phyloP scores from a whole-genome alignment of 2,329 filamentous ascomycete genomes.

The Monilinia laxa region DNA sequence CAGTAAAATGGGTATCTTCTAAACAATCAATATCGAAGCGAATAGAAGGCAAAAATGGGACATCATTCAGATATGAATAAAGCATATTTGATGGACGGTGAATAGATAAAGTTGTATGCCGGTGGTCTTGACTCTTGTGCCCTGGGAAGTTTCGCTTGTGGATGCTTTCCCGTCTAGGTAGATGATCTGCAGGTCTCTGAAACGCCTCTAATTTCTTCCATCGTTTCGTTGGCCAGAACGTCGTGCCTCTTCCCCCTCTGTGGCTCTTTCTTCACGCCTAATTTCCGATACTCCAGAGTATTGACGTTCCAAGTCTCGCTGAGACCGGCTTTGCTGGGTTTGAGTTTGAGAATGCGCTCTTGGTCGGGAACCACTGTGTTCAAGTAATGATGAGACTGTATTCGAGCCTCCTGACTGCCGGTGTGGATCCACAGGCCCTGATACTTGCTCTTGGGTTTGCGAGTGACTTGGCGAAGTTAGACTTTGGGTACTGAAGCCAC shows the following conservation, averaged over 20 bases:
- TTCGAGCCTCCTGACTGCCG: constrained; percentile 36
- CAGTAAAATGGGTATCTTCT: constrained; percentile 23
- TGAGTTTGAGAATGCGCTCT: constrained; percentile 30
- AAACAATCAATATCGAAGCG: constrained; percentile 21
- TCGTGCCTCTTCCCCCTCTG: constrained; percentile 38
- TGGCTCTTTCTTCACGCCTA: constrained; percentile 28
- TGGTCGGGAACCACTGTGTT: constrained; percentile 35
- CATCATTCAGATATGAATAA: constrained; percentile 8
- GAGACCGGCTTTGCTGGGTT: constrained; percentile 33
- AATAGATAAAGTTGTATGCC: constrained; percentile 16
- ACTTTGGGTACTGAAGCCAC: constrained; percentile 32
- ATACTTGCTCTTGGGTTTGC: constrained; percentile 25
- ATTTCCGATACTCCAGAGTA: constrained; percentile 19
- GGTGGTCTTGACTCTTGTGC: neutral
- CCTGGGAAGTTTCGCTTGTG: neutral
- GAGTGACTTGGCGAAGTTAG: constrained; percentile 30
- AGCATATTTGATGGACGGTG: constrained; percentile 12
- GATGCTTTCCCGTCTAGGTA: neutral
- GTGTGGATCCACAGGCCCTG: constrained; percentile 29
- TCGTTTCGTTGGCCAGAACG: constrained; percentile 38
- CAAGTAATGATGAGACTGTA: constrained; percentile 38
- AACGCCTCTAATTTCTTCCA: constrained; percentile 39
- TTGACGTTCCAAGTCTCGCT: constrained; percentile 23
- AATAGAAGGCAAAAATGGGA: constrained; percentile 12
- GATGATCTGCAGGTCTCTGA: constrained; percentile 32